Percentiles rank a stretch among this genome's conserved stretches.
Conservation (phyloP, 192 early-diverging fungal species). For the Rhizoclosmatium globosum region DNA sequence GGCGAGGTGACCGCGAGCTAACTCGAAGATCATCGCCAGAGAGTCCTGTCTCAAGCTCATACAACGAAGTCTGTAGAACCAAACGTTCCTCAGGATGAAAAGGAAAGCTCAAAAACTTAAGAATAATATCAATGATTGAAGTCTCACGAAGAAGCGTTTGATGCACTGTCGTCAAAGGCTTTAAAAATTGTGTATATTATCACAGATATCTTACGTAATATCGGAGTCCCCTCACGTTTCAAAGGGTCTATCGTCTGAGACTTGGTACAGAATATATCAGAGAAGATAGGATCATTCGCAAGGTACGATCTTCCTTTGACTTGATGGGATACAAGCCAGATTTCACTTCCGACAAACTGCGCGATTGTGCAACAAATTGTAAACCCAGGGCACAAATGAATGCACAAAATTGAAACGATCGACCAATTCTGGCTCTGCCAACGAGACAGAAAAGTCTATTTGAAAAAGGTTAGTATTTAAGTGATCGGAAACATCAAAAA, state of each 20-base stretch:
- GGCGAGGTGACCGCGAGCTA: background rate
- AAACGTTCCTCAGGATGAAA: conserved; percentile 26
- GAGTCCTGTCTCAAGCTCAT: conserved; percentile 17
- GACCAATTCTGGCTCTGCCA: conserved; percentile 32
- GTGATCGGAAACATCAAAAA: background rate
- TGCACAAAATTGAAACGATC: conserved; percentile 39
- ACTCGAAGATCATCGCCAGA: background rate
- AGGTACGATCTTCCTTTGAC: conserved; percentile 28
- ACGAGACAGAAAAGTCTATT: conserved; percentile 39
- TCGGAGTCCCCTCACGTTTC: conserved; percentile 41
- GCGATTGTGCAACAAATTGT: conserved; percentile 21
- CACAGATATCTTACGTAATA: conserved; percentile 11
- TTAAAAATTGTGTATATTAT: background rate
- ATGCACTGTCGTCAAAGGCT: conserved; percentile 30
- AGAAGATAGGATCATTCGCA: conserved; percentile 39
- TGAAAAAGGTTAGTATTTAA: background rate
- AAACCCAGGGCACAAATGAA: conserved; percentile 38
- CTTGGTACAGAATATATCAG: conserved; percentile 43
- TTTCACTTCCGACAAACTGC: background rate
- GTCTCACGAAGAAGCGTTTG: conserved; percentile 45
- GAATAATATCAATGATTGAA: conserved; percentile 43
- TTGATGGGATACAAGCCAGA: conserved; percentile 30
- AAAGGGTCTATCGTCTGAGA: conserved; percentile 39
- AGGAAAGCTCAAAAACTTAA: conserved; percentile 40
- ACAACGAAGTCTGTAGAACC: conserved; percentile 7